These are phyloP conservation scores for Backusella tuberculispora DNA, from an alignment of 192 early-diverging fungal genomes.

Conservation along the genomic window DNA sequence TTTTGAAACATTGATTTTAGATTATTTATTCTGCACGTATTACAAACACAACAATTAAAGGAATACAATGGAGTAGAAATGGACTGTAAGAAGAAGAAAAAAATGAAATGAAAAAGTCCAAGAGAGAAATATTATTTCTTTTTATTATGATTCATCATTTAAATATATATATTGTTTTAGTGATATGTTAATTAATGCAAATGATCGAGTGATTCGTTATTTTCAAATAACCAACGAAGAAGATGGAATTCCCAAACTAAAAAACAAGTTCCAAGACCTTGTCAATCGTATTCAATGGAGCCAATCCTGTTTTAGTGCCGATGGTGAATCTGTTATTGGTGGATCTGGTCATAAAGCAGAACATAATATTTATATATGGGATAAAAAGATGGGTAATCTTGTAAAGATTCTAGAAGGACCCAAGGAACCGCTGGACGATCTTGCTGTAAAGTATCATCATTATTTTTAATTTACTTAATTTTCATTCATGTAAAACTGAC, in stretches of 20 bases:
- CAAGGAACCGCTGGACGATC: constrained; percentile 78
- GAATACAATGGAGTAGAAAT: constrained; percentile 65
- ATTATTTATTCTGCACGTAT: constrained; percentile 42
- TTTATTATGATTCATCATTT: background rate
- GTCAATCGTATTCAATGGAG: constrained; percentile 93
- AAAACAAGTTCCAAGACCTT: constrained; percentile 84
- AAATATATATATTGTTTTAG: constrained; percentile 38
- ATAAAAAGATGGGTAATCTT: constrained; percentile 77
- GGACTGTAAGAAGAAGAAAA: constrained; percentile 55
- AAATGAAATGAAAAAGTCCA: background rate
- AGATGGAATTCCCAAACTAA: constrained; percentile 45
- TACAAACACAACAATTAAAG: constrained; percentile 55
- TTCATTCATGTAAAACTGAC: too few relatives aligned
- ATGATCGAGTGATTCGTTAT: constrained; percentile 79
- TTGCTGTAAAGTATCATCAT: constrained; percentile 76
- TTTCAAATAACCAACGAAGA: constrained; percentile 54
- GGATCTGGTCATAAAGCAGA: constrained; percentile 84
- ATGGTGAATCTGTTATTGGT: constrained; percentile 91
- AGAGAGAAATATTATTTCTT: too few relatives aligned
- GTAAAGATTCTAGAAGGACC: constrained; percentile 93
- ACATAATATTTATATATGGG: constrained; percentile 97
- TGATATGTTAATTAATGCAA: constrained; percentile 80
- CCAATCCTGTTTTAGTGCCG: constrained; percentile 83
- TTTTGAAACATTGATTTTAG: constrained; percentile 8
- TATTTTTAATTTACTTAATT: too few relatives aligned